Conservation (phyloP, 345 rosid genomes). For the Syzygium grande region DNA sequence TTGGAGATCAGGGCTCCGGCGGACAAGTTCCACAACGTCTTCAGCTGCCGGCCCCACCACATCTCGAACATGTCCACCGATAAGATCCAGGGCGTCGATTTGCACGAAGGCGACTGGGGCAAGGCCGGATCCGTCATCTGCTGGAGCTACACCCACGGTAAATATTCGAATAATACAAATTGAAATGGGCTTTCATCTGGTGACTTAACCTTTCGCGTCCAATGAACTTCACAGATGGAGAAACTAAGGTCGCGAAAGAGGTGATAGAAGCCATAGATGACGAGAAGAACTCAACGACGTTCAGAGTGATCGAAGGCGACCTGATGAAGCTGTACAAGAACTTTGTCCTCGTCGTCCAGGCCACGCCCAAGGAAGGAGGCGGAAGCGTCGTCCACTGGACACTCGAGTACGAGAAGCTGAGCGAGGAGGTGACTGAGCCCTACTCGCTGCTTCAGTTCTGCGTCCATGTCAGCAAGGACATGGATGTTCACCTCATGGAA, state of each 20-base stretch:
- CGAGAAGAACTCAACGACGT: conserved; percentile 18
- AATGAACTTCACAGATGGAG: conserved; percentile 8
- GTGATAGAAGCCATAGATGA: conserved; percentile 27
- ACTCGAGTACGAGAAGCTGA: conserved; percentile 13
- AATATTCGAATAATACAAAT: not conserved
- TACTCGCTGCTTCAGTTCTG: conserved; percentile 16
- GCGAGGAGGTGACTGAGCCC: conserved; percentile 24
- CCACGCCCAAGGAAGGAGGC: conserved; percentile 12
- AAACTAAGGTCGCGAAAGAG: conserved; percentile 17
- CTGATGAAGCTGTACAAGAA: conserved; percentile 22
- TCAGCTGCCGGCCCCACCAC: conserved; percentile 35
- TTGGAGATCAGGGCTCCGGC: conserved; percentile 25
- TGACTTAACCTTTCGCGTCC: no score
- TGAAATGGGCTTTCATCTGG: not conserved
- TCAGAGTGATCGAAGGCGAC: conserved; percentile 30
- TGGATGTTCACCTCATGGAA: conserved; percentile 14
- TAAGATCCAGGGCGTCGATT: conserved; percentile 11
- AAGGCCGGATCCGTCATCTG: conserved; percentile 12
- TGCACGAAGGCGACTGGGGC: conserved; percentile 34
- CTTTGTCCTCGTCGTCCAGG: conserved; percentile 6
- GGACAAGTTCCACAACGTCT: conserved; percentile 21
- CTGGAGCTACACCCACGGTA: conserved; percentile 28
- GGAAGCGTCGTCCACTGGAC: conserved; percentile 24
- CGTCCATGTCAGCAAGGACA: conserved; percentile 16
- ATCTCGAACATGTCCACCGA: conserved; percentile 6